Base-by-base conservation (phyloP, 805 yeast species). In the Candida koratica region DNA sequence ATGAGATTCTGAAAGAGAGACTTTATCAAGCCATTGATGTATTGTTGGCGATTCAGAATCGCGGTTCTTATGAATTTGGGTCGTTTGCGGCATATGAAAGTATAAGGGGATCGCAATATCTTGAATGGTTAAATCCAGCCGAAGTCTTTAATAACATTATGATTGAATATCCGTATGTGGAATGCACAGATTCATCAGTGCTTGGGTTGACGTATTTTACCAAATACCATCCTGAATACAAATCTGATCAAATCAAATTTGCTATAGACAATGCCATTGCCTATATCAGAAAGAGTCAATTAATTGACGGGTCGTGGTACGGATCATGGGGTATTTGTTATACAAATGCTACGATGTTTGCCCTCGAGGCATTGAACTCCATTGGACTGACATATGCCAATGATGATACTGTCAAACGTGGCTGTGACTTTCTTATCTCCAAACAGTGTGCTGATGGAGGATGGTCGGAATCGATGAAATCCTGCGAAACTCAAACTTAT, bases 91-190 rank as follows among this genome's bases (percentile, higher is more conserved):
- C 96, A 0, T 93, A 93, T 58, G 99, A 93, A 54, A 71, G 67
- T 36, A 90, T 86, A 43, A 80, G 88, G 47, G 88, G 95, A 0
- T 77, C 95, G 0, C 77, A 87, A 10, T 41, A 77, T 25, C 52
- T 93, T 41, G 99, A 93, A 55, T 51, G 60, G 35, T 63, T 93
- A 39, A 90, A 90, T 48, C 97, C 98, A 0, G 99, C 98, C 1
- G 98, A 93, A 56, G 98, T 93, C 0, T 93, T 93, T 61, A 96
- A 95, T 39, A 89, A 93, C 49, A 93, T 93, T 41, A 93, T 93
- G 99, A 95, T 93, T 17, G 99, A 93, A 59, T 93, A 86, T 56
- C 97, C 98, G 0, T 93, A 93, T 53, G 97, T 94, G 14, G 99
- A 93, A 59, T 93, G 99, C 58, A 88, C 97, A 0, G 98, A 94